A percentile compares a stretch with the other conserved stretches of the same genome.
These are phyloP conservation scores for Cubamyces sp. DNA, from an alignment of 768 basidiomycete genomes.

Conservation along the genomic window DNA sequence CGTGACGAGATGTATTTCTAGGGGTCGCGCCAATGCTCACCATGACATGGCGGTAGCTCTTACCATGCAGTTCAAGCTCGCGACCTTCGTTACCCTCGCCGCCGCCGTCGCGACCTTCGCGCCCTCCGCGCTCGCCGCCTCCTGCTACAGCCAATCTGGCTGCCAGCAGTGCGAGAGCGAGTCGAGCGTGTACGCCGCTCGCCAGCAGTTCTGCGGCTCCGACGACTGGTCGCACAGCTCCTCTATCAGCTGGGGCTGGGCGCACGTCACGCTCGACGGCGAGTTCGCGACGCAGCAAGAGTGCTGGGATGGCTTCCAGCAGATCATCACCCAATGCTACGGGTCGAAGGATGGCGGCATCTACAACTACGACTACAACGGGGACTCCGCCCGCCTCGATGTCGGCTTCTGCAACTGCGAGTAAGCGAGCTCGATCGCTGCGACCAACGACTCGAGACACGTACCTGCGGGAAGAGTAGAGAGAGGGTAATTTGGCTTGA, in stretches of 20 bases:
- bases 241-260: neutral
- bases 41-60: neutral
- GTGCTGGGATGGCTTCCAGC: constrained; percentile 6
- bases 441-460: too few species aligned
- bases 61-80: constrained; percentile 5
- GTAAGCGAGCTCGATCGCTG: neutral
- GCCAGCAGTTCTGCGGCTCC: neutral
- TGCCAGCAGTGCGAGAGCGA: neutral
- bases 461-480: too few species aligned
- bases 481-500: too few species aligned
- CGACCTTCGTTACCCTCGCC: neutral
- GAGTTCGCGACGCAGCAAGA: neutral
- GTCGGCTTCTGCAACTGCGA: constrained; percentile 12
- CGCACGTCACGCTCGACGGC: constrained; percentile 5
- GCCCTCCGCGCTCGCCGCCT: neutral
- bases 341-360: constrained; percentile 2
- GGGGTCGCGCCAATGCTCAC: neutral
- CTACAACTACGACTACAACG: constrained; percentile 5
- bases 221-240: neutral
- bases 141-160: neutral
- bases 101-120: neutral
- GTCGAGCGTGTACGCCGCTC: neutral
- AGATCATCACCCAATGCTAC: constrained; percentile 7
- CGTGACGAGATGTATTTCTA: neutral
- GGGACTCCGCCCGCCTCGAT: neutral